These are phyloP conservation scores for Megacollybia marginata DNA, from an alignment of 768 basidiomycete species.

Conservation along the genomic window DNA sequence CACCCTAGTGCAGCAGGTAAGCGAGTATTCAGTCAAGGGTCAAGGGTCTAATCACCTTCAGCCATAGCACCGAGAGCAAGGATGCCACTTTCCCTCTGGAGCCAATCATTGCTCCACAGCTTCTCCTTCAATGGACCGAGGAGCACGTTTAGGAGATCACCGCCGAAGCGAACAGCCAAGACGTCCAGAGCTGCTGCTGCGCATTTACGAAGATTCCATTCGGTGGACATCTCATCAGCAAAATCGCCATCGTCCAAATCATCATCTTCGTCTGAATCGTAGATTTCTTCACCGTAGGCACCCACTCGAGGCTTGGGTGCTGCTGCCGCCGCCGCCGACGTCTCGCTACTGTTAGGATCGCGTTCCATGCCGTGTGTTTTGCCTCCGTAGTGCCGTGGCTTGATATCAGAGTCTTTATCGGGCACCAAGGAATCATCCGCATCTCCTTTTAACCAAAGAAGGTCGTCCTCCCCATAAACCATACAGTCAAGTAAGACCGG, in stretches of 20 bases:
- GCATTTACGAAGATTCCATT: no score
- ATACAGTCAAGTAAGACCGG: constrained; percentile 96
- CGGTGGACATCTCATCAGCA: no score
- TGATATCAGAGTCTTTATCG: constrained; percentile 94
- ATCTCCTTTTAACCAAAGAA: constrained; percentile 91
- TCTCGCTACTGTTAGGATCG: constrained; percentile 80
- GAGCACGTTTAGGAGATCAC: constrained; percentile 84
- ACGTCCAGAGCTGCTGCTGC: no score
- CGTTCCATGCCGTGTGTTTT: constrained; percentile 83
- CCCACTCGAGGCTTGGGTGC: constrained; percentile 95
- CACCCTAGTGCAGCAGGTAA: no score
- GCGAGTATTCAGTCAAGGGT: no score
- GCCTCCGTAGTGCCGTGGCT: constrained; percentile 84
- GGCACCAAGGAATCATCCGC: constrained; percentile 85
- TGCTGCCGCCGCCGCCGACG: constrained; percentile 93
- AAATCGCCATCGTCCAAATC: no score
- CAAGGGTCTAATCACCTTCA: no score
- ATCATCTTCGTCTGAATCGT: no score
- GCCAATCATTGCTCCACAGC: no score
- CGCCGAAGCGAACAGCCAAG: constrained; percentile 86
- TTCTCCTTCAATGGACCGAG: constrained; percentile 83
- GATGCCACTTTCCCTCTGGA: no score
- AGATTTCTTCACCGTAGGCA: no score
- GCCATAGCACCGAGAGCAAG: no score
- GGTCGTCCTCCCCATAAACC: constrained; percentile 93